These are phyloP conservation scores for Cystobasidium sp. DNA, from an alignment of 1,284 basidiomycete species.

Conservation along the genomic window DNA sequence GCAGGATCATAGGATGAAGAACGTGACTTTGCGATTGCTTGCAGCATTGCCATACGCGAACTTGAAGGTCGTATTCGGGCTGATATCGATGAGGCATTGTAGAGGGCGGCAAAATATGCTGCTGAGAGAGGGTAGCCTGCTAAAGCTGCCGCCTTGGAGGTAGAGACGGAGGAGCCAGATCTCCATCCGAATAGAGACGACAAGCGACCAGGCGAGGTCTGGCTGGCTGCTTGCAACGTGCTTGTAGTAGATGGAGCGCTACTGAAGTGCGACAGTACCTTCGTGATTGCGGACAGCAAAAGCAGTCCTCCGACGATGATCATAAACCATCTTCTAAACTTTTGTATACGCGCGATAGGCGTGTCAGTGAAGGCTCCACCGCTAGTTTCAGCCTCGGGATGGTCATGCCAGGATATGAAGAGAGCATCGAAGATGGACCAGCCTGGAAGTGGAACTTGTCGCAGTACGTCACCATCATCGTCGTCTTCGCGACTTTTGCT, in stretches of 20 bases:
- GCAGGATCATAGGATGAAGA: slow-evolving; percentile 10
- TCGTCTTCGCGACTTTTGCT: not conserved
- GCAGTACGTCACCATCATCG: slow-evolving; percentile 25
- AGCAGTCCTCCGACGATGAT: not conserved
- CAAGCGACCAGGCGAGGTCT: not conserved
- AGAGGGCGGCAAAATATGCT: slow-evolving; percentile 5
- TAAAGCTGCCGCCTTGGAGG: not conserved
- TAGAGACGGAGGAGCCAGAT: not conserved
- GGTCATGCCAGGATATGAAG: slow-evolving; percentile 25
- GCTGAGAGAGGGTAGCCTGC: slow-evolving; percentile 7
- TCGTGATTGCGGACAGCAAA: slow-evolving; percentile 6
- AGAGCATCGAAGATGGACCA: slow-evolving; percentile 32
- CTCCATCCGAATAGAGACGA: not conserved
- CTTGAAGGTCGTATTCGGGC: not conserved
- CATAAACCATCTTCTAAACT: slow-evolving; percentile 2
- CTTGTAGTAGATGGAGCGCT: not conserved
- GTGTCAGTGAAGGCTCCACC: slow-evolving; percentile 11
- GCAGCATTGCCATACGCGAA: slow-evolving; percentile 13
- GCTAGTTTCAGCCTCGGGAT: slow-evolving; percentile 14
- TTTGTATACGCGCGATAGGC: slow-evolving; percentile 30
- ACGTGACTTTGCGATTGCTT: slow-evolving; percentile 21
- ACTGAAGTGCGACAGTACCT: not conserved
- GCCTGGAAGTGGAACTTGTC: slow-evolving; percentile 27
- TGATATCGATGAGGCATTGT: slow-evolving; percentile 6
- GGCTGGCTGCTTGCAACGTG: too few species aligned